phyloP scores from a whole-genome alignment of 2,329 filamentous ascomycete genomes.

The Claviceps arundinis region DNA sequence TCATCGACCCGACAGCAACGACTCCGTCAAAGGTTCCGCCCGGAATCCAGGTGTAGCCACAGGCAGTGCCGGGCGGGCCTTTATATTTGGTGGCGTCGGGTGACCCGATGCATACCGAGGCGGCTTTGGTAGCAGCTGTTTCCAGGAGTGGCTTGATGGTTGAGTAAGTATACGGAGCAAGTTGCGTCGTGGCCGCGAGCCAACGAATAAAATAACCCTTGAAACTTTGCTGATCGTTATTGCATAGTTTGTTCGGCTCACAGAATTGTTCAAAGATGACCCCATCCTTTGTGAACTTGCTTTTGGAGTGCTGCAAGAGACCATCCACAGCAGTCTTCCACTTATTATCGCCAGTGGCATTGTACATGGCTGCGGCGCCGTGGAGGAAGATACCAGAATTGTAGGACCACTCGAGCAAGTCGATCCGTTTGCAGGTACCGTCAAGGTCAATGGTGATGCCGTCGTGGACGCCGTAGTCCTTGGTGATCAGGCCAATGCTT shows the following conservation, averaged over 20 bases:
- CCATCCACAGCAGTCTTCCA: conserved; percentile 49
- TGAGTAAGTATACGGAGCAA: conserved; percentile 39
- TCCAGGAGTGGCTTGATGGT: conserved; percentile 38
- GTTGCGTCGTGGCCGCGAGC: conserved; percentile 40
- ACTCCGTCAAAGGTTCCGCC: conserved; percentile 41
- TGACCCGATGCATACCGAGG: conserved; percentile 33
- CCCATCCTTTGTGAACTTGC: conserved; percentile 38
- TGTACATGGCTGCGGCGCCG: conserved; percentile 48
- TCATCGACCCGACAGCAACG: conserved; percentile 54
- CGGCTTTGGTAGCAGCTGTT: conserved; percentile 39
- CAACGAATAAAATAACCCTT: conserved; percentile 64
- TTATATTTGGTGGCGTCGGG: conserved; percentile 28
- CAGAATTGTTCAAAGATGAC: conserved; percentile 56
- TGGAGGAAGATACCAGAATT: conserved; percentile 55
- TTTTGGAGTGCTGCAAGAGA: conserved; percentile 35
- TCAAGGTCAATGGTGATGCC: conserved; percentile 24
- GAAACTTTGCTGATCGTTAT: conserved; percentile 61
- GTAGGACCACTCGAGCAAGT: conserved; percentile 54
- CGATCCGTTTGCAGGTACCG: conserved; percentile 35
- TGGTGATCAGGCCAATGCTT: conserved; percentile 40
- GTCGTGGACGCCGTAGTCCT: conserved; percentile 41
- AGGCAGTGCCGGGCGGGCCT: conserved; percentile 45
- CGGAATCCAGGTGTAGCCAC: conserved; percentile 52
- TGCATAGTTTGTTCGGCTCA: conserved; percentile 47
- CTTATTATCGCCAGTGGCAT: conserved; percentile 36